phyloP scores from a whole-genome alignment of 2,329 filamentous ascomycete genomes.

The Penicillium oxalicum region DNA sequence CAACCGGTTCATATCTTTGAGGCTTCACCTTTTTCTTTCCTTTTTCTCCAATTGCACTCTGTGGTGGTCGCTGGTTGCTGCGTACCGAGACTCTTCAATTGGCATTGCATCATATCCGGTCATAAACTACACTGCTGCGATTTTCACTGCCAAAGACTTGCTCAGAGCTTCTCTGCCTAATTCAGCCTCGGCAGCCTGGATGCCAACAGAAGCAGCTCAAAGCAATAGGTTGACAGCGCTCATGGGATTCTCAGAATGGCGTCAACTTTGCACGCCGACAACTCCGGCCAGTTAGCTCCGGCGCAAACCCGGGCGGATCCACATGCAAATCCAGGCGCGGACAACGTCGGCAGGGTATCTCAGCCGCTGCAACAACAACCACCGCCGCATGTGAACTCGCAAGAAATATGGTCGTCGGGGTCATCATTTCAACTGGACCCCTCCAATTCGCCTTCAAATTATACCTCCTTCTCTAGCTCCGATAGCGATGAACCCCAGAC shows the following conservation, averaged over 20 bases:
- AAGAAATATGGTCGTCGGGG: conserved; percentile 16
- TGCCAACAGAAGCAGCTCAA: background rate
- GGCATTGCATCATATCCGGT: too few species aligned
- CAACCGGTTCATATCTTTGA: too few species aligned
- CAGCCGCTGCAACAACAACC: too few species aligned
- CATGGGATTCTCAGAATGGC: conserved; percentile 5
- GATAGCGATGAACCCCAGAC: conserved; percentile 27
- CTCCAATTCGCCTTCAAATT: conserved; percentile 18
- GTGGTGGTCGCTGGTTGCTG: too few species aligned
- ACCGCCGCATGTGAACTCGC: conserved; percentile 2
- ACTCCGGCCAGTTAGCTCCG: conserved; percentile 1
- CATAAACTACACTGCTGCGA: background rate
- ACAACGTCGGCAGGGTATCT: too few species aligned
- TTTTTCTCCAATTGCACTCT: too few species aligned
- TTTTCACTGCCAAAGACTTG: too few species aligned
- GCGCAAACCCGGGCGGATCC: background rate
- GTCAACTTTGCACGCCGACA: conserved; percentile 4
- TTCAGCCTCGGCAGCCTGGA: too few species aligned
- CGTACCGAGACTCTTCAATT: too few species aligned
- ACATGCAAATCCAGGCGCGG: background rate
- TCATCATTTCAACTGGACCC: conserved; percentile 14
- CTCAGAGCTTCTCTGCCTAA: too few species aligned
- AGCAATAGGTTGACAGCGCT: background rate
- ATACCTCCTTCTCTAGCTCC: conserved; percentile 25
- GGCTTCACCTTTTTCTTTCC: too few species aligned